These are phyloP conservation scores for Rostrohypoxylon terebratum DNA, from an alignment of 495 filamentous ascomycete species.

Conservation along the genomic window DNA sequence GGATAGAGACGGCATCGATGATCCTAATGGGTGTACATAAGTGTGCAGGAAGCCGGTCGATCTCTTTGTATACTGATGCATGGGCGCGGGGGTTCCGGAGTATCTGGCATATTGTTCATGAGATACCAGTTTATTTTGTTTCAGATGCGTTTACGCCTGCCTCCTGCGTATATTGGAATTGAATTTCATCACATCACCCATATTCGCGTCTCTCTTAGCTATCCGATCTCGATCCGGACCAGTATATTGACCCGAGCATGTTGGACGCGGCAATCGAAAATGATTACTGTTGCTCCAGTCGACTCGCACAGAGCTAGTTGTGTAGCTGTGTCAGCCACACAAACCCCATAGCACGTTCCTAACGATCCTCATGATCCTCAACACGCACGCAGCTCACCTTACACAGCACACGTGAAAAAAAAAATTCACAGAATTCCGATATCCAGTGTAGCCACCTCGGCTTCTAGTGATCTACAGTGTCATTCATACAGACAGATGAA, in stretches of 20 bases:
- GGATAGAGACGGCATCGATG: background rate
- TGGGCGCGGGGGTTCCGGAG: conserved; percentile 6
- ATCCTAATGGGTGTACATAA: background rate
- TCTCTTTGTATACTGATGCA: background rate
- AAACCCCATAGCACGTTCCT: background rate
- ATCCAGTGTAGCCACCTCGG: background rate
- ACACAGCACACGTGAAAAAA: conserved; percentile 6
- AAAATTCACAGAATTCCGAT: background rate
- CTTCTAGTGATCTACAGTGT: background rate
- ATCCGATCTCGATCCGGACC: background rate
- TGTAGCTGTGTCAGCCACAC: conserved; percentile 10
- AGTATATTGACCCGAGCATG: background rate
- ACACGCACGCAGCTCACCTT: conserved; percentile 6
- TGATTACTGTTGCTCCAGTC: conserved; percentile 15
- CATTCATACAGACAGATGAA: background rate
- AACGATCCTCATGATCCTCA: background rate
- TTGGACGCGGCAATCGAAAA: background rate
- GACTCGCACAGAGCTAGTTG: conserved; percentile 8
- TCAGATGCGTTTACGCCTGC: background rate
- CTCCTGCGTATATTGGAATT: background rate
- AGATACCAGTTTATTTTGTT: conserved; percentile 36
- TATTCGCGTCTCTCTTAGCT: background rate
- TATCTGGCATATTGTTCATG: conserved; percentile 5
- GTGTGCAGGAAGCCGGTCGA: background rate
- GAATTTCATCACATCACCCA: background rate